Conservation (phyloP, 345 rosid genomes). For the Camelina sativa region DNA sequence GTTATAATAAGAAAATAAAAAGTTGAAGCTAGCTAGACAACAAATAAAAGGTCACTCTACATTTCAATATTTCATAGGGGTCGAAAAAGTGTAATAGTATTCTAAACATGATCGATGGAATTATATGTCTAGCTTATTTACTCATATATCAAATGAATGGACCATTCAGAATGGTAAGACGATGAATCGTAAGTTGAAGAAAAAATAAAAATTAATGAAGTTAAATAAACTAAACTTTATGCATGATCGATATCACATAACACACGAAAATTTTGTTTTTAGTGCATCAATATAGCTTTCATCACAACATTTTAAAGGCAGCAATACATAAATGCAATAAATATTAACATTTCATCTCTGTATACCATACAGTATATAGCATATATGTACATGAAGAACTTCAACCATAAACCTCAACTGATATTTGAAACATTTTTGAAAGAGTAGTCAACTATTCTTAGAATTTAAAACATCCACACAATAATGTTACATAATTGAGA, state of each 20-base stretch:
- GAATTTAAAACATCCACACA: not conserved
- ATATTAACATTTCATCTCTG: not conserved
- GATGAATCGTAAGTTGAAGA: not conserved
- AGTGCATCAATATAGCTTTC: not conserved
- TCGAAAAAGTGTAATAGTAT: conserved; percentile 4
- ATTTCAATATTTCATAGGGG: not conserved
- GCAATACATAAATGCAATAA: not conserved
- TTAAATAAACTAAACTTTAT: too few species aligned
- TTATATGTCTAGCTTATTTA: not conserved
- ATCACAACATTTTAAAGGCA: not conserved
- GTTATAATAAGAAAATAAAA: conserved; percentile 13
- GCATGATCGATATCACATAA: not conserved
- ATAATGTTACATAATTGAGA: not conserved
- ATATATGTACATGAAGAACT: not conserved
- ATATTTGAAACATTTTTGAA: not conserved
- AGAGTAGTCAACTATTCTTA: not conserved
- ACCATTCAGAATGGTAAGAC: too few species aligned
- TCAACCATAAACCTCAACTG: not conserved
- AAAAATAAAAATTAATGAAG: not conserved
- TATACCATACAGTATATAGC: not conserved
- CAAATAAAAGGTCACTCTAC: not conserved
- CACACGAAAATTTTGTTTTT: not conserved
- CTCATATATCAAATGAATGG: not conserved
- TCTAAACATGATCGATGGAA: not conserved
- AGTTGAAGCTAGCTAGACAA: conserved; percentile 7